Base-by-base conservation (phyloP, 1,284 basidiomycete species). In the Ceratobasidium papillatum region DNA sequence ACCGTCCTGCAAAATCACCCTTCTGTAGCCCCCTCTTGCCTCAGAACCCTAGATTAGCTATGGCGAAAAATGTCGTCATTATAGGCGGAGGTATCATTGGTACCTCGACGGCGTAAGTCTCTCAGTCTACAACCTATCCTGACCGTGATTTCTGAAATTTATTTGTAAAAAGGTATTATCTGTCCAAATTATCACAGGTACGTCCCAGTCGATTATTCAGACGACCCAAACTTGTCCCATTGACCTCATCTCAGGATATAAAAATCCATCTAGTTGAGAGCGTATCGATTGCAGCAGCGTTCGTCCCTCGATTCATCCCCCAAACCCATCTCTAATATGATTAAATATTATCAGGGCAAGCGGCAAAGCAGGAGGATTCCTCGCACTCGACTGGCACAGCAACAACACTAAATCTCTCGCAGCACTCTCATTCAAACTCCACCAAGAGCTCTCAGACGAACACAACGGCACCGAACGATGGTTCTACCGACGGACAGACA, bases 341-440 rank as follows among this genome's bases (percentile, higher is more conserved):
- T 34, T 43, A 19, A 51, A 52, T 32, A 1, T 74, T 27, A 19
- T 30, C 32, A 78, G 91, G 0, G 94, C 95, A 0, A 93, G 91
- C 0, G 96, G 96, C 4, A 97, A 97, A 81, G 93, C 94, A 0
- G 96, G 95, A 1, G 96, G 96, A 0, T 90, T 98, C n/a, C 86
- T 98, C 27, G 95, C 96, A 0, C 86, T 89, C 73, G 91, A 95
- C 80, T 91, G 90, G 90, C 89, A 90, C 79, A 82, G 83, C 1
- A 80, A 80, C 30, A 82, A 85, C 12, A 84, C 86, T 38, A 80
- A 86, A 49, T 84, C 85, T 47, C 84, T 97, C 22, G 91, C 92
- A 4, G 84, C 87, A 52, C 85, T 96, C 58, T 95, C 94, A 5
- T 98, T 92, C 80, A 80, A 84, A 7, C 90, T 98, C 78, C 95